Base-by-base conservation (phyloP, 2,329 filamentous ascomycete species). In the Colletotrichum sansevieriae region DNA sequence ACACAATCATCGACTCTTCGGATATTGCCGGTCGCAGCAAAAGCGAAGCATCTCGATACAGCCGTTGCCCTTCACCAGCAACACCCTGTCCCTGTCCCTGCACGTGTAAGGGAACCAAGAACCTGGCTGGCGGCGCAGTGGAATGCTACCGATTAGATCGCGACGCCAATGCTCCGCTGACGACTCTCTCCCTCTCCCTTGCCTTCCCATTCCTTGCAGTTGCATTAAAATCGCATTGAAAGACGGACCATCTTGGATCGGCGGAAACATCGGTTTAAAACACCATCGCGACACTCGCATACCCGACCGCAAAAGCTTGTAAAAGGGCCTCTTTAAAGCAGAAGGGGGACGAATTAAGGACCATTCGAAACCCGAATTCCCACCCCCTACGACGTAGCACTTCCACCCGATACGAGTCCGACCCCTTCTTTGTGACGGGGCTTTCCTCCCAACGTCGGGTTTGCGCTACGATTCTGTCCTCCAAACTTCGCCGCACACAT, bases 261-360 rank as follows among this genome's bases (percentile, higher is more conserved):
- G 63, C 62, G 39, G 47, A 65, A 65, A 60, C 47, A 68, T 68
- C 65, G 65, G 65, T 60, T 43, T 56, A 65, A 68, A 68, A 68
- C 65, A 65, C 65, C 65, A 68, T 68, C 65, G 65, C 62, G 65
- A 68, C 65, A 56, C 55, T 10, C 62, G 47, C 35, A 56, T 55
- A 65, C 65, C 65, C 18, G 65, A 68, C 55, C 62, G 65, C 62
- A 15, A 58, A 68, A 60, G 46, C 63, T 65, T 65, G 55, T 65
- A 25, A 18, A 52, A 6, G 33, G 29, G n/a, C 37, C 25, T 39
- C 37, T 39, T 39, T 13, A 39, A 39, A n/a, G 7, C 29, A 22
- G 18, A 6, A 15, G 47, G 10, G 44, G 35, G 22, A 11, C 8
- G 43, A 39, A 20, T 29, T 22, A 35, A n/a, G 35, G 44, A 55